These are phyloP conservation scores for Trichoderma arundinaceum DNA, from an alignment of 2,329 filamentous ascomycete genomes.

Conservation along the genomic window DNA sequence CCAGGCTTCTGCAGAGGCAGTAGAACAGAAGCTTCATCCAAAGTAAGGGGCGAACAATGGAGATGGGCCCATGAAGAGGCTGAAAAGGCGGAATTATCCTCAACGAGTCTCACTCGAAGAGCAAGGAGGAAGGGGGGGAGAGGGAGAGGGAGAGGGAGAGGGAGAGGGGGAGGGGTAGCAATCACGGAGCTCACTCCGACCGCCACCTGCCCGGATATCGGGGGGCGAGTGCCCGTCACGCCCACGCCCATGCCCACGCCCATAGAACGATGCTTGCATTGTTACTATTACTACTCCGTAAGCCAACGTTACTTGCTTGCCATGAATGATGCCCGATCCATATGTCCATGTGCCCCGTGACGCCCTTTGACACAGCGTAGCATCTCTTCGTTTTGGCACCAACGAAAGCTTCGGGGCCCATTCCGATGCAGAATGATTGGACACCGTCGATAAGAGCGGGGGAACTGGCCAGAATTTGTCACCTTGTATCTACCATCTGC, in stretches of 20 bases:
- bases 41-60: not conserved
- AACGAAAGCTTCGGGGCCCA: conserved; percentile 21
- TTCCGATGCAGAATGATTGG: conserved; percentile 22
- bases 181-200: not conserved
- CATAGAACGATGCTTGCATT: too few relatives aligned
- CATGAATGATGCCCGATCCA: not conserved
- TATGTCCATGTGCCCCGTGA: conserved; percentile 13
- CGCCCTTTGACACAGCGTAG: not conserved
- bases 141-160: too few relatives aligned
- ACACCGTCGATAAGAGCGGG: conserved; percentile 21
- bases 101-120: not conserved
- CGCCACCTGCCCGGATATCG: too few relatives aligned
- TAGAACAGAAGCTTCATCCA: not conserved
- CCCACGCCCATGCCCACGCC: too few relatives aligned
- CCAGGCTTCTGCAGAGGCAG: not conserved
- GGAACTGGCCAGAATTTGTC: conserved; percentile 17
- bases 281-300: too few relatives aligned
- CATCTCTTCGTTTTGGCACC: conserved; percentile 1
- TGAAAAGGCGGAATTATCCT: not conserved
- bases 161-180: not conserved
- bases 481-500: not conserved
- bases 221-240: too few relatives aligned
- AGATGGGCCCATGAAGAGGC: not conserved
- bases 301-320: not conserved
- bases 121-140: too few relatives aligned